Evolutionary conservation across 129 eudicot species (phyloP).

Genomic region (Flaveria ramosissima): DNA sequence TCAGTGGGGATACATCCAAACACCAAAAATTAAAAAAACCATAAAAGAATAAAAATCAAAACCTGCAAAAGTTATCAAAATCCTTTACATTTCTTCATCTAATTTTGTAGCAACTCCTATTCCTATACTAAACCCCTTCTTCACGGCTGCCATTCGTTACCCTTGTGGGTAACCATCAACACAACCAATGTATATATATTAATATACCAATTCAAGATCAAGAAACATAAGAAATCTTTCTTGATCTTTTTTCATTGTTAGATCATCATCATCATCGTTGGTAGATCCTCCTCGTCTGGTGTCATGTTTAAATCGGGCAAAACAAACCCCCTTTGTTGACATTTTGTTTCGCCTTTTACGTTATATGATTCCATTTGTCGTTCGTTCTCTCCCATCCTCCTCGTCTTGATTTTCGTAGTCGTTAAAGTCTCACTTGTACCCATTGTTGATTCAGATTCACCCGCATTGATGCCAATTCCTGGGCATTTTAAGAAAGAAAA

Average conservation of each 20-base stretch:
- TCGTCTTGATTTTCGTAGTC: background rate
- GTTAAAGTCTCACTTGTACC: conserved; percentile 35
- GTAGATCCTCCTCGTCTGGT: conserved; percentile 48
- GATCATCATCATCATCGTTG: conserved; percentile 17
- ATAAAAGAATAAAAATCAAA: conserved; percentile 9
- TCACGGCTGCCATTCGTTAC: background rate
- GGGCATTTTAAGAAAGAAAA: background rate
- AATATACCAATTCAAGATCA: conserved; percentile 31
- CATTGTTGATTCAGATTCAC: conserved; percentile 31
- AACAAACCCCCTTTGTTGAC: conserved; percentile 36
- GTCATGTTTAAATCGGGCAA: conserved; percentile 69
- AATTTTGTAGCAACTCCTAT: background rate
- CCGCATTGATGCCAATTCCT: conserved; percentile 46
- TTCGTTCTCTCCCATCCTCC: background rate
- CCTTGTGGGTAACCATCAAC: background rate
- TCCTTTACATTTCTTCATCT: conserved; percentile 34
- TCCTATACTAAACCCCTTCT: conserved; percentile 21
- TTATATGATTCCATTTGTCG: background rate
- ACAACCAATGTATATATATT: background rate
- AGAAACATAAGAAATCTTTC: conserved; percentile 29
- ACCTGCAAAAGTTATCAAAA: conserved; percentile 26
- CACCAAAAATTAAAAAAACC: background rate
- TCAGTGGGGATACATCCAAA: background rate
- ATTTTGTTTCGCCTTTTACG: conserved; percentile 19
- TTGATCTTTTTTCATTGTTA: conserved; percentile 6